Evolutionary conservation across 2,329 filamentous ascomycete species (phyloP).

Genomic region (Sordariomycetes sp.): DNA sequence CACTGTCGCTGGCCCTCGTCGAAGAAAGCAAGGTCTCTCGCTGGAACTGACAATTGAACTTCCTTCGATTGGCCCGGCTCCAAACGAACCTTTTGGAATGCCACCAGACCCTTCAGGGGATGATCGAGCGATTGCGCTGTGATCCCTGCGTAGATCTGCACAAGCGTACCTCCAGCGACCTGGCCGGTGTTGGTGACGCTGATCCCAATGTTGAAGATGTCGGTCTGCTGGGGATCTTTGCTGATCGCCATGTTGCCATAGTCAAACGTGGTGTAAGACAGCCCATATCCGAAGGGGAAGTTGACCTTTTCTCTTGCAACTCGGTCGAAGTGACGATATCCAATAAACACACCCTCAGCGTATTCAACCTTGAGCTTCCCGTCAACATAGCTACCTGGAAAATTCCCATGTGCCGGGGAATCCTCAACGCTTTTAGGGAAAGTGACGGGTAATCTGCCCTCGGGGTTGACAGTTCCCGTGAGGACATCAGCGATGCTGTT

Average conservation of each 20-base stretch:
- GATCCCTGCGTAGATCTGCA: conserved; percentile 39
- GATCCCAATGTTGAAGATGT: background rate
- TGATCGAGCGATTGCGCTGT: conserved; percentile 7
- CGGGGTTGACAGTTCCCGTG: conserved; percentile 53
- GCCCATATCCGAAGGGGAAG: conserved; percentile 66
- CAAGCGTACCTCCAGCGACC: conserved; percentile 35
- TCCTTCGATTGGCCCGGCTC: conserved; percentile 8
- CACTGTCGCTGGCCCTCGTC: conserved; percentile 15
- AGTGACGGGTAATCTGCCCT: conserved; percentile 52
- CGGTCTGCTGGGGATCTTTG: background rate
- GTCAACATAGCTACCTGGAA: conserved; percentile 27
- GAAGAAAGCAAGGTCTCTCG: conserved; percentile 17
- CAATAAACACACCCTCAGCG: conserved; percentile 58
- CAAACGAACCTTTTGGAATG: conserved; percentile 16
- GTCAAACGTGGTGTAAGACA: conserved; percentile 63
- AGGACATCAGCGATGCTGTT: conserved; percentile 59
- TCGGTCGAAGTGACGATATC: conserved; percentile 59
- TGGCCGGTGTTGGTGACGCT: conserved; percentile 42
- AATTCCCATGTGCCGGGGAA: conserved; percentile 57
- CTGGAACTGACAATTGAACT: conserved; percentile 12
- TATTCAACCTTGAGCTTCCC: conserved; percentile 42
- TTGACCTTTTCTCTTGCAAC: conserved; percentile 35
- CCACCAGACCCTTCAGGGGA: conserved; percentile 19
- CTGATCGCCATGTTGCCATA: conserved; percentile 18
- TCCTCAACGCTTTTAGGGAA: conserved; percentile 52